Conservation (phyloP, 805 yeast genomes). For the Candida multigemmis region DNA sequence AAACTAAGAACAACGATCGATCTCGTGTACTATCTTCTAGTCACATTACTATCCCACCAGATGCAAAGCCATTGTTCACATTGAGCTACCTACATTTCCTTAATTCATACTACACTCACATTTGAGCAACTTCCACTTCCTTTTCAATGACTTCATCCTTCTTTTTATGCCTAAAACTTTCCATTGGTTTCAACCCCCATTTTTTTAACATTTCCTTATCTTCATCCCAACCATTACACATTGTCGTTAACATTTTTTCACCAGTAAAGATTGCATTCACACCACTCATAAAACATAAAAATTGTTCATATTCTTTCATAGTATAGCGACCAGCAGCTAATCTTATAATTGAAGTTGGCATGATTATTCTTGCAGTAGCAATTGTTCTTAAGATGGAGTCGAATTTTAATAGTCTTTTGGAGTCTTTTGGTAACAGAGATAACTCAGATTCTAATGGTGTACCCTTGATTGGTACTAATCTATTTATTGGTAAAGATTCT, state of each 20-base stretch:
- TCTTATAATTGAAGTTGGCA: constrained; percentile 66
- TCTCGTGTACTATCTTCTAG: too few species aligned
- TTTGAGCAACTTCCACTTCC: too few species aligned
- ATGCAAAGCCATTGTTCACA: too few species aligned
- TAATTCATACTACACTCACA: too few species aligned
- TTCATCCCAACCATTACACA: constrained; percentile 81
- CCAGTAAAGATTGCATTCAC: constrained; percentile 79
- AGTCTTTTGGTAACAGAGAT: constrained; percentile 19
- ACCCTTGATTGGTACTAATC: constrained; percentile 71
- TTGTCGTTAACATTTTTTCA: constrained; percentile 70
- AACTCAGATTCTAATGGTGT: constrained; percentile 63
- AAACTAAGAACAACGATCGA: too few species aligned
- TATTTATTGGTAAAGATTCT: constrained; percentile 73
- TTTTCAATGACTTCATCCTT: not conserved
- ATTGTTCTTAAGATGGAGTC: constrained; percentile 60
- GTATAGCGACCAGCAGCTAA: constrained; percentile 78
- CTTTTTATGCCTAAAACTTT: constrained; percentile 22
- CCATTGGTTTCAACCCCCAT: constrained; percentile 63
- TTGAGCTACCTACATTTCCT: too few species aligned
- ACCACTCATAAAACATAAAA: constrained; percentile 68
- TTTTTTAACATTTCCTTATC: constrained; percentile 57
- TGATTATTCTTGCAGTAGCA: constrained; percentile 66
- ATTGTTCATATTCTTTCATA: constrained; percentile 71
- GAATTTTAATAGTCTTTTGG: constrained; percentile 37
- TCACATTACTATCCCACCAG: too few species aligned